These are phyloP conservation scores for Malus hybrid DNA, from an alignment of 331 rosid genomes.

Conservation along the genomic window DNA sequence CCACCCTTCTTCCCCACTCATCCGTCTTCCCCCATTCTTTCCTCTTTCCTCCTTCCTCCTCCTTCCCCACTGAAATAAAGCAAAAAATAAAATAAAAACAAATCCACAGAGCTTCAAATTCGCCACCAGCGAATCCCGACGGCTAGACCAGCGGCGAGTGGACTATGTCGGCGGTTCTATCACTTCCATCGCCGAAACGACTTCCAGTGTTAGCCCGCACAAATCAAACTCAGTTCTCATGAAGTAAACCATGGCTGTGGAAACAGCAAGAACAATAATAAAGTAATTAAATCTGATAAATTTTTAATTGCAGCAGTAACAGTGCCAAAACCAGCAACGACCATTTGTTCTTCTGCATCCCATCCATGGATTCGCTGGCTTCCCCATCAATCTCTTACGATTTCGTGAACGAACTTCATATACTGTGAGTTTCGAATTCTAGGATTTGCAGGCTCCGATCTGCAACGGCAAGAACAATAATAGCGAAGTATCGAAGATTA, in stretches of 20 bases:
- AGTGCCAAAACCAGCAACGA: conserved; percentile 43
- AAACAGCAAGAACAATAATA: conserved; percentile 9
- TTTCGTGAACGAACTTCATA: not conserved
- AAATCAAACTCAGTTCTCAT: conserved; percentile 50
- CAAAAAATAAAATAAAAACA: no score
- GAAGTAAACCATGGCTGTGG: conserved; percentile 53
- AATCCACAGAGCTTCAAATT: no score
- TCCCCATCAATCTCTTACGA: conserved; percentile 36
- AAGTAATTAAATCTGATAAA: conserved; percentile 1
- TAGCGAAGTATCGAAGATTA: not conserved
- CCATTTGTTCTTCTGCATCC: conserved; percentile 61
- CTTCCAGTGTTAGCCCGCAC: conserved; percentile 16
- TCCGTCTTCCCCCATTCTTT: no score
- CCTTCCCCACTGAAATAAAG: no score
- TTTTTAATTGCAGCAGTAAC: conserved; percentile 14
- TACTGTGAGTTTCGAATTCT: not conserved
- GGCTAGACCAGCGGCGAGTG: conserved; percentile 15
- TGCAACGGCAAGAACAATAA: not conserved
- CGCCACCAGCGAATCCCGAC: not conserved
- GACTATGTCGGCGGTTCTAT: conserved; percentile 23
- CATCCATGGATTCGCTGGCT: conserved; percentile 36
- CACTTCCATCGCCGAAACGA: conserved; percentile 10
- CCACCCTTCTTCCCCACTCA: no score
- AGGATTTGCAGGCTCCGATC: conserved; percentile 13
- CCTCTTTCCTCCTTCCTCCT: no score